Evolutionary conservation across 805 yeast genomes (phyloP).

Genomic region (Cyberlindnera euphorbiiphila): DNA sequence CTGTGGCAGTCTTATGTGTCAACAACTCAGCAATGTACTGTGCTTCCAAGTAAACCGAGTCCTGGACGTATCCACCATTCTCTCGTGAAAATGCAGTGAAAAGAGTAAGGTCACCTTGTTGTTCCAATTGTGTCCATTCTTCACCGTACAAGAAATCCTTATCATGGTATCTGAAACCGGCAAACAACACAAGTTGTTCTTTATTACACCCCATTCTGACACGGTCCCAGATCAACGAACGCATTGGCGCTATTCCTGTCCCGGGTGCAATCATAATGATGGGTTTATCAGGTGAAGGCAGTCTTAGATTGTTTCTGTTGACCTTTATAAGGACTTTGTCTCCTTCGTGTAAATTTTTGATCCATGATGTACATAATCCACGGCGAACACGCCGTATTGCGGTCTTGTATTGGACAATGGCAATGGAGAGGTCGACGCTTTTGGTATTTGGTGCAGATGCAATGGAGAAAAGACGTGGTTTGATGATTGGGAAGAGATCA

Average conservation of each 20-base stretch:
- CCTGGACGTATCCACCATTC: conserved; percentile 72
- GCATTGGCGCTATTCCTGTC: conserved; percentile 94
- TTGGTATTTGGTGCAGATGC: conserved; percentile 54
- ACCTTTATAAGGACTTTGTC: conserved; percentile 52
- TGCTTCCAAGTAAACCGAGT: conserved; percentile 52
- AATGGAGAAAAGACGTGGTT: conserved; percentile 81
- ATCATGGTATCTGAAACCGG: conserved; percentile 64
- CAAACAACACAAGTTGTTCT: conserved; percentile 51
- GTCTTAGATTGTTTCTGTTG: conserved; percentile 41
- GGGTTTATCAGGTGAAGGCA: conserved; percentile 37
- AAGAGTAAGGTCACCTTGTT: conserved; percentile 35
- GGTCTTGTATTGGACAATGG: conserved; percentile 84
- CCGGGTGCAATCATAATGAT: conserved; percentile 85
- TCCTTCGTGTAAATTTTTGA: conserved; percentile 45
- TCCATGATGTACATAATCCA: conserved; percentile 82
- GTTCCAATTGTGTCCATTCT: conserved; percentile 41
- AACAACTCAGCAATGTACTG: conserved; percentile 49
- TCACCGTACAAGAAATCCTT: conserved; percentile 68
- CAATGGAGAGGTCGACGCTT: conserved; percentile 65
- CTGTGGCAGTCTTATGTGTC: conserved; percentile 48
- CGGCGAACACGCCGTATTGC: conserved; percentile 67
- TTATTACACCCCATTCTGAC: conserved; percentile 30
- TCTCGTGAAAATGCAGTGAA: conserved; percentile 50
- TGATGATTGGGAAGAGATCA: conserved; percentile 74
- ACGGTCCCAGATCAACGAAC: conserved; percentile 48